These are phyloP conservation scores for Fusarium brevicatenulatum DNA, from an alignment of 2,329 filamentous ascomycete species.

Conservation along the genomic window DNA sequence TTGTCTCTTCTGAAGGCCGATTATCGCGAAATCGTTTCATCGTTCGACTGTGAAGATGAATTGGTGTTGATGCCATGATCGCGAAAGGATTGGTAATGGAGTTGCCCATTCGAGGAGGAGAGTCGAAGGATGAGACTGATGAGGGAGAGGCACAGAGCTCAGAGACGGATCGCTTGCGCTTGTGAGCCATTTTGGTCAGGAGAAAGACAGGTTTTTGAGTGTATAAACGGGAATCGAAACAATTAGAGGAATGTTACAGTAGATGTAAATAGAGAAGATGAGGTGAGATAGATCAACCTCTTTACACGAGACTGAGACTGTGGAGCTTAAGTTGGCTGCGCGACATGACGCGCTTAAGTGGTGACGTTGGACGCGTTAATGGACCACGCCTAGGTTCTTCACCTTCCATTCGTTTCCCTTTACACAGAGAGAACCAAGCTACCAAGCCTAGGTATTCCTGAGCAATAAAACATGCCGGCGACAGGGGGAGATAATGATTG, in stretches of 20 bases:
- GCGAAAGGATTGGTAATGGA: slow-evolving; percentile 47
- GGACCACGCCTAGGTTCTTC: not conserved
- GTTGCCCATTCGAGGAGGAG: slow-evolving; percentile 47
- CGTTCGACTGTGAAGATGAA: slow-evolving; percentile 66
- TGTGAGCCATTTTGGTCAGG: slow-evolving; percentile 55
- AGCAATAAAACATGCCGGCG: too few species aligned
- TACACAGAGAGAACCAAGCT: too few species aligned
- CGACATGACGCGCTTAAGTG: slow-evolving; percentile 30
- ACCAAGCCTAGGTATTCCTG: too few species aligned
- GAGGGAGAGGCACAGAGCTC: slow-evolving; percentile 62
- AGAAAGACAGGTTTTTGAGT: rapidly evolving
- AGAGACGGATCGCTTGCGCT: slow-evolving; percentile 72
- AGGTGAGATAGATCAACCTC: slow-evolving; percentile 13
- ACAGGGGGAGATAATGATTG: too few species aligned
- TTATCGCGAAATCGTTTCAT: slow-evolving; percentile 69
- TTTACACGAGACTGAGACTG: not conserved
- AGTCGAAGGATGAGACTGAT: slow-evolving; percentile 56
- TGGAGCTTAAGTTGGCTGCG: slow-evolving; percentile 24
- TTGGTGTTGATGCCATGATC: slow-evolving; percentile 48
- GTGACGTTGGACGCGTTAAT: slow-evolving; percentile 23
- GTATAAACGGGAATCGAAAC: not conserved
- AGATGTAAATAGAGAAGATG: not conserved
- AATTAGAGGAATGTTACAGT: not conserved
- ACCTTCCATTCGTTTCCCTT: too few species aligned
- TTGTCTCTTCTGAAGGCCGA: slow-evolving; percentile 64